phyloP scores from a whole-genome alignment of 2,329 filamentous ascomycete genomes.

The Arthrobotrys entomopaga region DNA sequence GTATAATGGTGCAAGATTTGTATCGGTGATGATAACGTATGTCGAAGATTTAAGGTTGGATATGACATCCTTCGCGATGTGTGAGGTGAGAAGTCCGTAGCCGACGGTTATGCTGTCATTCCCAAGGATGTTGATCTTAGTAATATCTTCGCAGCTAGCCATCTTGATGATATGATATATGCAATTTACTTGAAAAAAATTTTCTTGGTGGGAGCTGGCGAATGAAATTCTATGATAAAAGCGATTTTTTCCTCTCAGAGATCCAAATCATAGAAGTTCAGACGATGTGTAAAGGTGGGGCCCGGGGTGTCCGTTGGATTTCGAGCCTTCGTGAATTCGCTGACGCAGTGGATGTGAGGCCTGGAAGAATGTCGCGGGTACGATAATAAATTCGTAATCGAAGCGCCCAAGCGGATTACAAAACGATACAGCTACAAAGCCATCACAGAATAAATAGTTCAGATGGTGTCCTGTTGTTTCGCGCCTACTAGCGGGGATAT shows the following conservation, averaged over 20 bases:
- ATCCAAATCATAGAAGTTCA: not conserved
- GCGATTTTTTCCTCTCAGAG: not conserved
- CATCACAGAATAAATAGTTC: not conserved
- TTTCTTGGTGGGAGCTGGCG: not conserved
- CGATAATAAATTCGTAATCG: too few relatives aligned
- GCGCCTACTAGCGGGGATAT: constrained; percentile 4
- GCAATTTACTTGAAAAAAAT: not conserved
- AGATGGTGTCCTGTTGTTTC: constrained; percentile 1
- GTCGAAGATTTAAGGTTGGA: constrained; percentile 82
- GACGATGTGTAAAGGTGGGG: not conserved
- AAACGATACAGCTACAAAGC: constrained; percentile 2
- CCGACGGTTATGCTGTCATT: constrained; percentile 91
- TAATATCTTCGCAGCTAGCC: constrained; percentile 40
- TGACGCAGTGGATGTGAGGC: too few relatives aligned
- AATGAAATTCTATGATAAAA: not conserved
- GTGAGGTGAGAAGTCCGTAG: constrained; percentile 86
- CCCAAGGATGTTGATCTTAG: constrained; percentile 81
- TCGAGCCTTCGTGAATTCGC: not conserved
- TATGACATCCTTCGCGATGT: constrained; percentile 83
- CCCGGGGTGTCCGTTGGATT: not conserved
- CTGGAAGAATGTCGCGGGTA: too few relatives aligned
- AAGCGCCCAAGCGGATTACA: too few relatives aligned
- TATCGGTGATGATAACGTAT: constrained; percentile 96
- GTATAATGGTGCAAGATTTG: constrained; percentile 84
- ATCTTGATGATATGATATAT: not conserved